Evolutionary conservation across 1,139 yeast species (phyloP).

Genomic region (Saccharomyces pastorianus): DNA sequence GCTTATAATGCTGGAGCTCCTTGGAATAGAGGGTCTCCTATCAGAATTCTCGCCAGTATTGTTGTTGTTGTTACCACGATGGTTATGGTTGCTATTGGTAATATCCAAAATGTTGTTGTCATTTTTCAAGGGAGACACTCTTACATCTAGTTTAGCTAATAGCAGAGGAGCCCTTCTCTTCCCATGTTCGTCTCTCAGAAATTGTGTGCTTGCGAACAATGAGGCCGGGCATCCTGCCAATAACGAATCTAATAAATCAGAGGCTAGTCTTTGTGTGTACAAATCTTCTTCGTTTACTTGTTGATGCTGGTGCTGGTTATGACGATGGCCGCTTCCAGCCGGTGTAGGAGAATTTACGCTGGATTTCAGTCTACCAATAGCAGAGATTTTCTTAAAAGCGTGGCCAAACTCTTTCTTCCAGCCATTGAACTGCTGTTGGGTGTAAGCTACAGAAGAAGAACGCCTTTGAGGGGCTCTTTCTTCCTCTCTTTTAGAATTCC

Average conservation of each 20-base stretch:
- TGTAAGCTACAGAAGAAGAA: conserved; percentile 5
- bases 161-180: conserved; percentile 75
- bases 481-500: background rate
- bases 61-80: background rate
- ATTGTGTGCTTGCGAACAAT: conserved; percentile 63
- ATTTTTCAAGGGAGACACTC: conserved; percentile 40
- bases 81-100: background rate
- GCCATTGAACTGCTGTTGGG: conserved; percentile 12
- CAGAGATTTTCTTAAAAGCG: conserved; percentile 24
- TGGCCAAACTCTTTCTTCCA: conserved; percentile 29
- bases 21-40: background rate
- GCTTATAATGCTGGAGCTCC: background rate
- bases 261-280: conserved; percentile 43
- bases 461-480: conserved; percentile 8
- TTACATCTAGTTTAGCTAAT: conserved; percentile 61
- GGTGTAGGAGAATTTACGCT: conserved; percentile 2
- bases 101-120: conserved; percentile 11
- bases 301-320: conserved; percentile 3
- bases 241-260: conserved; percentile 55
- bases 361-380: conserved; percentile 20
- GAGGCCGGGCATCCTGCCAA: conserved; percentile 75
- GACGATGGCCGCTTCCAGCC: conserved; percentile 2
- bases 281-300: conserved; percentile 15
- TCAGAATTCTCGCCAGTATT: background rate
- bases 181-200: conserved; percentile 71